Conservation (phyloP, 2,329 filamentous ascomycete genomes). For the Hysterium pulicare region DNA sequence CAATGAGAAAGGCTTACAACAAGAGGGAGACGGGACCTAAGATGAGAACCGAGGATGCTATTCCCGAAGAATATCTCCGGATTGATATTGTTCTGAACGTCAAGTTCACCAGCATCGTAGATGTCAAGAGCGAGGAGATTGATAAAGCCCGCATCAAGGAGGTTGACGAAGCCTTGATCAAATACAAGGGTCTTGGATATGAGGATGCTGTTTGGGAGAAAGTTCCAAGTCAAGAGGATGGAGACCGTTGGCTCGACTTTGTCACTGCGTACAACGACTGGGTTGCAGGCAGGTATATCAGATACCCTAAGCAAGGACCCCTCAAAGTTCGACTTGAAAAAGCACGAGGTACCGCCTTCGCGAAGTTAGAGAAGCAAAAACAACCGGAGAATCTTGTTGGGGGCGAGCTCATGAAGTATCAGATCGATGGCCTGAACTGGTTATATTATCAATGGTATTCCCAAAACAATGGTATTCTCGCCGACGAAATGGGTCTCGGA, state of each 20-base stretch:
- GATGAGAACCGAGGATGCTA: conserved; percentile 70
- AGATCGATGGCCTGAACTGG: conserved; percentile 92
- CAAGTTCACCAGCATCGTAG: conserved; percentile 59
- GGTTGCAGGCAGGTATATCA: conserved; percentile 73
- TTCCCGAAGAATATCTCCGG: conserved; percentile 81
- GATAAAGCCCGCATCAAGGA: conserved; percentile 70
- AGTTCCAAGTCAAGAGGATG: conserved; percentile 64
- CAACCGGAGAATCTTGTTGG: conserved; percentile 74
- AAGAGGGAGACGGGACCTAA: conserved; percentile 68
- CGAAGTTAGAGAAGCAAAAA: conserved; percentile 61
- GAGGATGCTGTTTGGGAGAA: conserved; percentile 89
- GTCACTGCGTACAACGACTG: conserved; percentile 81
- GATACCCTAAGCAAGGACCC: conserved; percentile 49
- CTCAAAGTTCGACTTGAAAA: conserved; percentile 66
- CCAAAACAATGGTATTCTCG: conserved; percentile 81
- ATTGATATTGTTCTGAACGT: conserved; percentile 88
- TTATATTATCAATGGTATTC: conserved; percentile 85
- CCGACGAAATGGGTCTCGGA: conserved; percentile 96
- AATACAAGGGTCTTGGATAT: conserved; percentile 89
- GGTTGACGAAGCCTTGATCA: conserved; percentile 73
- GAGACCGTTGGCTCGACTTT: conserved; percentile 74
- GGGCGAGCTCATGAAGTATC: conserved; percentile 88
- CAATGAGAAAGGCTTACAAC: conserved; percentile 72
- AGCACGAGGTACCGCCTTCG: conserved; percentile 65
- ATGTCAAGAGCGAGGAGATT: conserved; percentile 61